phyloP scores from a whole-genome alignment of 192 early-diverging fungal species.

The Phlyctochytrium planicorne region DNA sequence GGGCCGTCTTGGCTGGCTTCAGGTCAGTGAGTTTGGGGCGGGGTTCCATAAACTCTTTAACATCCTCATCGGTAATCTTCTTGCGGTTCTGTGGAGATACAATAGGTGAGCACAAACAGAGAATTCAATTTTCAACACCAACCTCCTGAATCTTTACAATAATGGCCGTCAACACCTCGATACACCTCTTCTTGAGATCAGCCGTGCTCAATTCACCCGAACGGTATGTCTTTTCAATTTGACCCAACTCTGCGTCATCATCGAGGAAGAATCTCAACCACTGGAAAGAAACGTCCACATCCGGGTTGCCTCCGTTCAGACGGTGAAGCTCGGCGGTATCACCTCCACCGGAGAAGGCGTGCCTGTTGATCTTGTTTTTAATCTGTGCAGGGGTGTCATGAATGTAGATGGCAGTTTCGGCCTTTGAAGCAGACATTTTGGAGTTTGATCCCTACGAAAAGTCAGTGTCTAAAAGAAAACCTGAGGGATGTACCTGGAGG shows the following conservation, averaged over 20 bases:
- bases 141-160: slow-evolving; percentile 77
- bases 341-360: slow-evolving; percentile 91
- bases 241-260: slow-evolving; percentile 82
- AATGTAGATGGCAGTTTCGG: slow-evolving; percentile 90
- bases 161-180: slow-evolving; percentile 75
- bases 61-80: slow-evolving; percentile 38
- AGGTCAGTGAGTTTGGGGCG: slow-evolving; percentile 10
- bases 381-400: slow-evolving; percentile 86
- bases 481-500: slow-evolving; percentile 53
- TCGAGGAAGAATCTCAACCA: slow-evolving; percentile 94
- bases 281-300: slow-evolving; percentile 95
- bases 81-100: slow-evolving; percentile 35
- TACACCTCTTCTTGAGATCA: slow-evolving; percentile 88
- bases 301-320: slow-evolving; percentile 80
- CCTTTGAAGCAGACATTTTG: slow-evolving; percentile 94
- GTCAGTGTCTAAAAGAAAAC: neutral
- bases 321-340: slow-evolving; percentile 84
- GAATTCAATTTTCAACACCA: neutral
- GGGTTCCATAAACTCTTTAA: slow-evolving; percentile 44
- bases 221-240: slow-evolving; percentile 69
- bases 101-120: slow-evolving; percentile 10
- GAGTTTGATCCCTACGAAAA: slow-evolving; percentile 69
- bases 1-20: neutral
- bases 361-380: slow-evolving; percentile 97
- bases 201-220: slow-evolving; percentile 84